phyloP scores from a whole-genome alignment of 768 basidiomycete genomes.

The Lyophyllum atratum region DNA sequence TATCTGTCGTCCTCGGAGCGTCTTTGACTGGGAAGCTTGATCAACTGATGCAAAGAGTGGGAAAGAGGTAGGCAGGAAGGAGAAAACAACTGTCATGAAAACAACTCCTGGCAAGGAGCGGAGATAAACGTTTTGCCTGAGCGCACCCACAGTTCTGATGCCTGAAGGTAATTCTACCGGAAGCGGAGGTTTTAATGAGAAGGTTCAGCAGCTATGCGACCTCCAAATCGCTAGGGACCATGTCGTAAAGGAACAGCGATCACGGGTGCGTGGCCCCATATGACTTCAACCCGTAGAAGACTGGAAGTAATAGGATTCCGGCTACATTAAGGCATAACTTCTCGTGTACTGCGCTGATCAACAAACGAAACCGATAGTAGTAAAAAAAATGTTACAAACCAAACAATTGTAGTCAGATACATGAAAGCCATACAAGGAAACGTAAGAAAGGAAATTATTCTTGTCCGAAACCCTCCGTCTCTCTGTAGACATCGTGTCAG shows the following conservation, averaged over 20 bases:
- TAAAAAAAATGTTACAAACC: constrained; percentile 3
- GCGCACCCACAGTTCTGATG: too few relatives aligned
- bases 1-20: not conserved
- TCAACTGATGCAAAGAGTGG: not conserved
- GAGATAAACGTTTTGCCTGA: too few relatives aligned
- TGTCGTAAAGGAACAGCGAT: too few relatives aligned
- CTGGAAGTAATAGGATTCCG: not conserved
- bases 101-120: not conserved
- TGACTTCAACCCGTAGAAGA: not conserved
- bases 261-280: not conserved
- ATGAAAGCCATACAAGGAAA: not conserved
- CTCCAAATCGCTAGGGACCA: too few relatives aligned
- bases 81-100: not conserved
- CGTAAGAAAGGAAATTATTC: constrained; percentile 39
- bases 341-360: not conserved
- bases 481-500: constrained; percentile 39
- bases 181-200: too few relatives aligned
- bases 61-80: not conserved
- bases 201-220: too few relatives aligned
- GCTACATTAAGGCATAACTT: not conserved
- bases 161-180: too few relatives aligned
- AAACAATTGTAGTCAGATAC: not conserved
- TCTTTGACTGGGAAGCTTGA: not conserved
- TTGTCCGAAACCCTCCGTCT: constrained; percentile 77
- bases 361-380: not conserved